Percentiles rank a stretch among this genome's conserved stretches.
Evolutionary conservation across 140 eudicot species (phyloP).

Genomic region (Stevia rebaudiana): DNA sequence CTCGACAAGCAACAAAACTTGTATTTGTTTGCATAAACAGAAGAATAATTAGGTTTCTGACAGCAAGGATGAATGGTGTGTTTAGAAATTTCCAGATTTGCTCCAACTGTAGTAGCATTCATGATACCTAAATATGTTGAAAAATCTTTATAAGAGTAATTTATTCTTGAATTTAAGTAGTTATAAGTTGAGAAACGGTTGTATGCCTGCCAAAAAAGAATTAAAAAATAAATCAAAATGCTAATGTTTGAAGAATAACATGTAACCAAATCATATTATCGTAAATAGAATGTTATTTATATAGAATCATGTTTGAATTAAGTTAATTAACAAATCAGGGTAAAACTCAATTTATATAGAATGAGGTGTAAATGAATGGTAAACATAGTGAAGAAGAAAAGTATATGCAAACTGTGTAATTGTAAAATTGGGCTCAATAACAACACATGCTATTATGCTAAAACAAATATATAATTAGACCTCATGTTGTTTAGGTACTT

Average conservation of each 20-base stretch:
- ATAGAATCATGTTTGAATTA: too few relatives aligned
- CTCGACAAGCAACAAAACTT: constrained; percentile 27
- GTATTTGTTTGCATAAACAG: constrained; percentile 1
- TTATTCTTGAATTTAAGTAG: not conserved
- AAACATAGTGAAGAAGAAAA: too few relatives aligned
- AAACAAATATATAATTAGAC: too few relatives aligned
- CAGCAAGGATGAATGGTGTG: constrained; percentile 21
- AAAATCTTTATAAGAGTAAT: not conserved
- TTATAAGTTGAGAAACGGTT: not conserved
- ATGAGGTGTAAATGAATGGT: too few relatives aligned
- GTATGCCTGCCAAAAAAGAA: constrained; percentile 17
- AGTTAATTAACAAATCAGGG: too few relatives aligned
- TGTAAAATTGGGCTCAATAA: too few relatives aligned
- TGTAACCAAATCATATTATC: too few relatives aligned
- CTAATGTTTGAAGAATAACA: not conserved
- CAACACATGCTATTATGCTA: not conserved
- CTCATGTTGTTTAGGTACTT: not conserved
- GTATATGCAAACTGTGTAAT: too few relatives aligned
- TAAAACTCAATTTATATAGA: too few relatives aligned
- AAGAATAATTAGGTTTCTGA: constrained; percentile 8
- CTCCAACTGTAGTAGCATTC: constrained; percentile 37
- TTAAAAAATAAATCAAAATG: not conserved
- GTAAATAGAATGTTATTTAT: too few relatives aligned
- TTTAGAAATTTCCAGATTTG: constrained; percentile 37
- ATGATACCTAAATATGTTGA: constrained; percentile 20